These are phyloP conservation scores for Talaromyces liani DNA, from an alignment of 495 filamentous ascomycete species.

Conservation along the genomic window DNA sequence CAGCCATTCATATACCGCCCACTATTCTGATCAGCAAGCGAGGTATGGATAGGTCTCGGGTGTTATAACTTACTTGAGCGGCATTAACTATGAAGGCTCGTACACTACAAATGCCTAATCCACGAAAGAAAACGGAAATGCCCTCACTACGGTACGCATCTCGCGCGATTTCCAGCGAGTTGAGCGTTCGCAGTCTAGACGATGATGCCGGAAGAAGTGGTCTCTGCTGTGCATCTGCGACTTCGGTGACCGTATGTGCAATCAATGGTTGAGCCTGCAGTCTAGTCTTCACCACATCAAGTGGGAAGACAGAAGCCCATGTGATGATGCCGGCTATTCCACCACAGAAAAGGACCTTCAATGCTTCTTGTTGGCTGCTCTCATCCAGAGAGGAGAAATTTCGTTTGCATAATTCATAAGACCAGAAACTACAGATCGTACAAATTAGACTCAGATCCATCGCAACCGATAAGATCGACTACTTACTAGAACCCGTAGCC, in stretches of 20 bases:
- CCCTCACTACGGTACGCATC: constrained; percentile 60
- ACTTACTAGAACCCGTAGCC: constrained; percentile 86
- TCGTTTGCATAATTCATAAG: constrained; percentile 66
- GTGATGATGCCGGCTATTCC: constrained; percentile 78
- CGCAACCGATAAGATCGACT: constrained; percentile 10
- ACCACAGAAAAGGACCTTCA: constrained; percentile 69
- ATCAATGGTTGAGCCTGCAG: constrained; percentile 58
- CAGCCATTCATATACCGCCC: constrained; percentile 80
- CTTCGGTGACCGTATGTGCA: constrained; percentile 16
- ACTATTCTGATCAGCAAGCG: constrained; percentile 40
- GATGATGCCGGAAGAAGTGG: constrained; percentile 10
- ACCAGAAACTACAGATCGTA: constrained; percentile 56
- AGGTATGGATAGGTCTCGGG: not conserved
- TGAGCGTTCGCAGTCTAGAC: constrained; percentile 23
- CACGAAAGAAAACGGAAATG: constrained; percentile 62
- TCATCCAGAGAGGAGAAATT: constrained; percentile 36
- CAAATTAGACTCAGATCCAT: constrained; percentile 8
- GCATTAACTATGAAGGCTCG: constrained; percentile 82
- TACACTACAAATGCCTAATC: constrained; percentile 68
- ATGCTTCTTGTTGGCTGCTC: constrained; percentile 36
- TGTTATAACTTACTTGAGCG: constrained; percentile 38
- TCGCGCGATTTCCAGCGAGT: constrained; percentile 54
- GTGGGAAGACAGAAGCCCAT: constrained; percentile 79
- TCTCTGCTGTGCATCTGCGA: constrained; percentile 17
- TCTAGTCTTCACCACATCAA: constrained; percentile 85